phyloP scores from a whole-genome alignment of 345 rosid genomes.

The Salix viminalis region DNA sequence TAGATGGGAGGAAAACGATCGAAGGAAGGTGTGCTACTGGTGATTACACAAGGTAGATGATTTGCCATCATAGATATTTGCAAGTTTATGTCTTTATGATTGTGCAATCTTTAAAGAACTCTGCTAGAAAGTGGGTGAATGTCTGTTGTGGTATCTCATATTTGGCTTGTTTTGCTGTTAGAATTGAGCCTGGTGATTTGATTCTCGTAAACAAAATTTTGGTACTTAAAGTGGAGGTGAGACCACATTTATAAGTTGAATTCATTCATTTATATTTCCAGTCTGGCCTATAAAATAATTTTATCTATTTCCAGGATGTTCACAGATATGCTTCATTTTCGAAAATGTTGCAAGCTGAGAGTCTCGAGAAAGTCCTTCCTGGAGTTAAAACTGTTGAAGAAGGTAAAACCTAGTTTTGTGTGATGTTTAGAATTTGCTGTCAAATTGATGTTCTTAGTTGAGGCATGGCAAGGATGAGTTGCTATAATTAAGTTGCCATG shows the following conservation, averaged over 20 bases:
- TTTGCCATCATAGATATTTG: background rate
- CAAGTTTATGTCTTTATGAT: background rate
- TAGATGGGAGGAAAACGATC: constrained; percentile 45
- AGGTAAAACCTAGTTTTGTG: constrained; percentile 38
- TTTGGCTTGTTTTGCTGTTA: constrained; percentile 28
- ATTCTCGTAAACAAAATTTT: constrained; percentile 59
- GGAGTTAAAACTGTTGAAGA: constrained; percentile 56
- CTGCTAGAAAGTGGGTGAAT: background rate
- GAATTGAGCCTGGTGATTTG: constrained; percentile 51
- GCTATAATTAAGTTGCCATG: background rate
- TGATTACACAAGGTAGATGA: constrained; percentile 32
- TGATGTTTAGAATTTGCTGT: background rate
- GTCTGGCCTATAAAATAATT: background rate
- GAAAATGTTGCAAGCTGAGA: constrained; percentile 60
- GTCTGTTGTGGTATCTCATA: background rate
- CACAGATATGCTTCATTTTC: constrained; percentile 49
- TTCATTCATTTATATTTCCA: constrained; percentile 8
- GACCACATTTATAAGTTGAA: background rate
- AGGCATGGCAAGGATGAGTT: background rate
- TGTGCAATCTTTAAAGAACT: background rate
- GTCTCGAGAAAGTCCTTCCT: constrained; percentile 60
- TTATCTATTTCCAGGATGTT: constrained; percentile 42
- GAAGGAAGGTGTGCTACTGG: constrained; percentile 46
- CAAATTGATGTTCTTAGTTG: background rate
- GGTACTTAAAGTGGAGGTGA: constrained; percentile 75